These are phyloP conservation scores for Primulina eburnea DNA, from an alignment of 257 asterid genomes.

Conservation along the genomic window DNA sequence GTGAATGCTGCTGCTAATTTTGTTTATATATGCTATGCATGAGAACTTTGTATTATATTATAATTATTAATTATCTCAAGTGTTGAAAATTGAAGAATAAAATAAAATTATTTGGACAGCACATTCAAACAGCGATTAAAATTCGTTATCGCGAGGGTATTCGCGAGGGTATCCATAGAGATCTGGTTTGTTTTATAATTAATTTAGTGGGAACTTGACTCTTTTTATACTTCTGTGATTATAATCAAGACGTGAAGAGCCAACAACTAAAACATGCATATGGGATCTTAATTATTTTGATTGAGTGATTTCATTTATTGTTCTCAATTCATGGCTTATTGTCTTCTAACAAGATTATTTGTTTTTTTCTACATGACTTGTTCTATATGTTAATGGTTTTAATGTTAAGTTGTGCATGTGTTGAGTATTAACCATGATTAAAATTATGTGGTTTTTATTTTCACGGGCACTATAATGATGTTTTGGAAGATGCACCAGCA, in stretches of 20 bases:
- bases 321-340: no score
- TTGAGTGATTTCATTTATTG: not conserved
- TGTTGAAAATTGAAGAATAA: constrained; percentile 15
- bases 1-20: constrained; percentile 12
- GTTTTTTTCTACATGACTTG: no score
- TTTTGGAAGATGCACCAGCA: no score
- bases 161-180: constrained; percentile 70
- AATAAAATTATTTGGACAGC: constrained; percentile 31
- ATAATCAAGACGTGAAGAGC: no score
- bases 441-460: no score
- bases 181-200: constrained; percentile 51
- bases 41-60: constrained; percentile 26
- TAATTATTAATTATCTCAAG: constrained; percentile 20
- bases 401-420: no score
- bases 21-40: constrained; percentile 30
- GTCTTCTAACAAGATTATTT: no score
- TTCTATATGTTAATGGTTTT: no score
- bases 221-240: not conserved
- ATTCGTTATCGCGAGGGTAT: constrained; percentile 27
- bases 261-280: not conserved
- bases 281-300: no score
- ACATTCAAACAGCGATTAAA: constrained; percentile 31
- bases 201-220: constrained; percentile 29
- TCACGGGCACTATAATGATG: no score
- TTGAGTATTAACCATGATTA: no score